Base-by-base conservation (phyloP, 2,329 filamentous ascomycete genomes). In the Fusarium siculi region DNA sequence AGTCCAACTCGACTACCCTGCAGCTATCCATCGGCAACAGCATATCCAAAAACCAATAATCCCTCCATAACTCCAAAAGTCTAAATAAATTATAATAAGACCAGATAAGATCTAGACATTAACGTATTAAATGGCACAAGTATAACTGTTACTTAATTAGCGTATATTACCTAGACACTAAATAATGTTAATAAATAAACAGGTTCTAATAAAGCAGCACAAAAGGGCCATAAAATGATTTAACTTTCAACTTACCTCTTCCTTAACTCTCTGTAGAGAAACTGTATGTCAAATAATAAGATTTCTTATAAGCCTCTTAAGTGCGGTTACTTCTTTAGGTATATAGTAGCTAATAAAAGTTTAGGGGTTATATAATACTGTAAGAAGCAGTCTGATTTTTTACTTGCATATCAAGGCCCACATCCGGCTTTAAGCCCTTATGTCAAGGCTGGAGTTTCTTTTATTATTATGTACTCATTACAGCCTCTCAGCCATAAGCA, bases 11-110 rank as follows among this genome's bases (percentile, higher is more conserved):
- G 1, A 0, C 19, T 47, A 30, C 25, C 44, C 19, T 16, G 7
- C 5, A 30, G 19, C 7, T 1, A 2, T 4, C 3, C 2, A 14
- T 4, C 3, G 1, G 3, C 11, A 4, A 9, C 19, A 9, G 9
- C 1, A n/a, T 2, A 12, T 49, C 3, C 4, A 30, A 6, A 30
- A 49, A 11, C 14, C 2, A n/a, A n/a, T 7, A 44, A 19, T 9
- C 3, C 1, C 11, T 14, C 1, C 5, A 25, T 25, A 4, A 9
- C 42, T 25, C 7, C 7, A 19, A 19, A 39, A 32, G 12, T 14
- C 12, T 14, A 32, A 32, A 30, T 30, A 4, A 30, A 30, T 4
- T 4, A 30, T 30, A 30, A 10, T 9, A 9, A 30, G 28, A 30
- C 8, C 8, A 30, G 8, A 30, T 30, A 3, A 30, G 3, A 9